Evolutionary conservation across 106 monocot species (phyloP).

Genomic region (Alisma plantagoaquatica): DNA sequence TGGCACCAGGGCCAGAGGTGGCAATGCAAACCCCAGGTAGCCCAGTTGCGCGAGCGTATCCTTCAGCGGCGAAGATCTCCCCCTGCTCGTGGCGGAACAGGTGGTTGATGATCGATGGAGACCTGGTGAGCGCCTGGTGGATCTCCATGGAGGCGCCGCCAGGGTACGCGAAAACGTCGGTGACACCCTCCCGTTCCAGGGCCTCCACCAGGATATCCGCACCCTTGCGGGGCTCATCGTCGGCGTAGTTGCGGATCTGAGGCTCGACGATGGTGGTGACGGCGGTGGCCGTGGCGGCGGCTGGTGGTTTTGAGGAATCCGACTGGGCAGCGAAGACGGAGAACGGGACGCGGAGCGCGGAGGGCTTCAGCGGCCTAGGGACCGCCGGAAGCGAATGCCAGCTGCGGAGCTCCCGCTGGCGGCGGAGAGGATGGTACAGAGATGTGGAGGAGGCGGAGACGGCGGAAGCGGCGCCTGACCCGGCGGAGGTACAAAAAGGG

Average conservation of each 20-base stretch:
- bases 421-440: background rate
- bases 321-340: conserved; percentile 1
- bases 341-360: background rate
- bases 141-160: conserved; percentile 97
- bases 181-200: conserved; percentile 70
- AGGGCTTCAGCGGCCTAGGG: background rate
- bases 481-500: background rate
- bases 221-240: conserved; percentile 72
- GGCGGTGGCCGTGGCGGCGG: background rate
- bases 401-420: background rate
- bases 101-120: conserved; percentile 56
- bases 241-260: conserved; percentile 20
- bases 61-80: conserved; percentile 73
- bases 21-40: conserved; percentile 80
- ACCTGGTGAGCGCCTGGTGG: conserved; percentile 91
- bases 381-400: conserved; percentile 2
- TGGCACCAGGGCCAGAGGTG: conserved; percentile 91
- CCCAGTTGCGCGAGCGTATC: conserved; percentile 81
- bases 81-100: conserved; percentile 92
- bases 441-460: too few species aligned
- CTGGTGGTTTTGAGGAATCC: background rate
- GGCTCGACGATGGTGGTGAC: background rate
- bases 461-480: background rate
- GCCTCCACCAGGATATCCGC: conserved; percentile 88
- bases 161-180: conserved; percentile 81